These are phyloP conservation scores for Wickerhamomyces queroliae DNA, from an alignment of 805 yeast genomes.

Conservation along the genomic window DNA sequence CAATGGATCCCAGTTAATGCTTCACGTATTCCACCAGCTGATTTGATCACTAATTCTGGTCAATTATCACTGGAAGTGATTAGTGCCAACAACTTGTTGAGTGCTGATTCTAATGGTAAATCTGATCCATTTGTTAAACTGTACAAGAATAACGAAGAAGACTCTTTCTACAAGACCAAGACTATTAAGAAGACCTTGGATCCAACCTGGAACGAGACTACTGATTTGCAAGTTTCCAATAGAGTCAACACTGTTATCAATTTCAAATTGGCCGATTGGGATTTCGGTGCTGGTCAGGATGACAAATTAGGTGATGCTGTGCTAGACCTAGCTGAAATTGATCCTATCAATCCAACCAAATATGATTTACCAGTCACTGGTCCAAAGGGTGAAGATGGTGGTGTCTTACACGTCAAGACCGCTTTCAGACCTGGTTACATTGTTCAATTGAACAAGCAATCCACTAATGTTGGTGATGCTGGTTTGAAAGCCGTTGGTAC, in stretches of 20 bases:
- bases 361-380: slow-evolving; percentile 44
- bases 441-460: slow-evolving; percentile 33
- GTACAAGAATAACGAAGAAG: slow-evolving; percentile 56
- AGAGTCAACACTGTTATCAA: slow-evolving; percentile 54
- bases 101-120: slow-evolving; percentile 90
- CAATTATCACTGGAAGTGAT: slow-evolving; percentile 52
- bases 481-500: slow-evolving; percentile 49
- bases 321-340: slow-evolving; percentile 53
- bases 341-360: slow-evolving; percentile 49
- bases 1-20: slow-evolving; percentile 77
- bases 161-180: slow-evolving; percentile 64
- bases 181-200: slow-evolving; percentile 79
- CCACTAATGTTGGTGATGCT: slow-evolving; percentile 36
- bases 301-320: slow-evolving; percentile 70
- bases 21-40: slow-evolving; percentile 61
- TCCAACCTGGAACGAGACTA: slow-evolving; percentile 84
- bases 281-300: slow-evolving; percentile 81
- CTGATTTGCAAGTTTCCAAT: slow-evolving; percentile 49
- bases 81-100: slow-evolving; percentile 60
- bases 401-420: slow-evolving; percentile 53
- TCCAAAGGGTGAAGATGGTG: slow-evolving; percentile 41
- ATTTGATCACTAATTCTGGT: slow-evolving; percentile 74
- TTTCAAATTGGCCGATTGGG: slow-evolving; percentile 81
- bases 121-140: slow-evolving; percentile 87
- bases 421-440: slow-evolving; percentile 70